phyloP scores from a whole-genome alignment of 805 yeast species.

The Metschnikowia amazonensis region DNA sequence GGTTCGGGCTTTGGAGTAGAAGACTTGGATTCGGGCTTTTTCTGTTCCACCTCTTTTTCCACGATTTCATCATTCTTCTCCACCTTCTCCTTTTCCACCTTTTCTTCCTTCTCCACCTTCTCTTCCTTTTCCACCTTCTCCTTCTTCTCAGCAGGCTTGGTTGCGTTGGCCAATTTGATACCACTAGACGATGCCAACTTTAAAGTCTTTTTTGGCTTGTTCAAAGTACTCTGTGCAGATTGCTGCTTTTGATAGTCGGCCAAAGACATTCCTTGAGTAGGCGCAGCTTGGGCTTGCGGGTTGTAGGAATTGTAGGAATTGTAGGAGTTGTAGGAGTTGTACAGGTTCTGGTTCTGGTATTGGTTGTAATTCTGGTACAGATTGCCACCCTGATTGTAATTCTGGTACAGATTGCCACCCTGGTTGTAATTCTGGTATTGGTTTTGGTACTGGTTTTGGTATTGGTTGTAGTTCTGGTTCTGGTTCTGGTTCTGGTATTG shows the following conservation, averaged over 20 bases:
- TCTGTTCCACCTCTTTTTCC: neutral
- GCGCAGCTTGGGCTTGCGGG: slow-evolving; percentile 17
- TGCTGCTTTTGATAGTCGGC: slow-evolving; percentile 79
- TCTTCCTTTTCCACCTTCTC: slow-evolving; percentile 23
- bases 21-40: slow-evolving; percentile 8
- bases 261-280: slow-evolving; percentile 56
- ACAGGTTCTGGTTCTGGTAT: slow-evolving; percentile 22
- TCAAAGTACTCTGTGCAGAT: slow-evolving; percentile 40
- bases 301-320: slow-evolving; percentile 14
- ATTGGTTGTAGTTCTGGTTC: slow-evolving; percentile 6
- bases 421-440: slow-evolving; percentile 13
- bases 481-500: slow-evolving; percentile 10
- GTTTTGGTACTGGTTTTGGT: slow-evolving; percentile 15
- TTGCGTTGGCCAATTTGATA: slow-evolving; percentile 48
- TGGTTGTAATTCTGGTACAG: slow-evolving; percentile 13
- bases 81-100: slow-evolving; percentile 15
- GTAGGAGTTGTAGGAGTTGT: slow-evolving; percentile 21
- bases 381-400: slow-evolving; percentile 12
- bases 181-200: slow-evolving; percentile 64
- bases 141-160: slow-evolving; percentile 31
- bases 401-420: slow-evolving; percentile 15
- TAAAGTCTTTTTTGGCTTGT: slow-evolving; percentile 63
- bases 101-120: slow-evolving; percentile 20
- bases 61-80: slow-evolving; percentile 12
- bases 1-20: slow-evolving; percentile 11